Evolutionary conservation across 441 rosid genomes (phyloP).

Genomic region (Raphanus hybrid): DNA sequence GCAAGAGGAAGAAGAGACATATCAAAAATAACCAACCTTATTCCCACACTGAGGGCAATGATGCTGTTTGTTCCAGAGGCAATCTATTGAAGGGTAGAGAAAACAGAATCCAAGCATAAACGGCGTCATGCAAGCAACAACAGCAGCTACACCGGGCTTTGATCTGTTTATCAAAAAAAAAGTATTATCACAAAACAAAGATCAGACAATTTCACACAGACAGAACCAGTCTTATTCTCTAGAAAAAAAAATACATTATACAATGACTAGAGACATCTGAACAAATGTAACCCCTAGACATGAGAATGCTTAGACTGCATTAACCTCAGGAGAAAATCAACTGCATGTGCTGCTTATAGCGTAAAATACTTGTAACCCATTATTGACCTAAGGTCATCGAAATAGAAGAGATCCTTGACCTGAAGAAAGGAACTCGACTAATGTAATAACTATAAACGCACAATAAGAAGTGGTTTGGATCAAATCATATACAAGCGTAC

Average conservation of each 20-base stretch:
- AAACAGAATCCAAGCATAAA: slow-evolving; percentile 63
- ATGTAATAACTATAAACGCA: too few relatives aligned
- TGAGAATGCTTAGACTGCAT: neutral
- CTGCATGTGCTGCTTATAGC: neutral
- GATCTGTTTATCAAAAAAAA: slow-evolving; percentile 32
- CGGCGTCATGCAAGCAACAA: slow-evolving; percentile 47
- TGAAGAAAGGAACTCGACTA: too few relatives aligned
- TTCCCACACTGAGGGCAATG: slow-evolving; percentile 78
- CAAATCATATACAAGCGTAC: too few relatives aligned
- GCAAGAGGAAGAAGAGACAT: neutral
- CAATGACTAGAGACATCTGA: neutral
- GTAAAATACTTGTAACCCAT: neutral
- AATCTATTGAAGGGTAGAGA: slow-evolving; percentile 92
- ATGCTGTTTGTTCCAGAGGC: slow-evolving; percentile 98
- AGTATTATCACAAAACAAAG: neutral
- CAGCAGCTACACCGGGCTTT: slow-evolving; percentile 46
- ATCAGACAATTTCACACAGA: neutral
- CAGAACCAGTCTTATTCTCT: neutral
- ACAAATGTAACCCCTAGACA: neutral
- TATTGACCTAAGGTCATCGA: neutral
- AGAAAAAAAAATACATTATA: neutral
- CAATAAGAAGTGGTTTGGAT: too few relatives aligned
- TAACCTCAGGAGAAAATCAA: neutral
- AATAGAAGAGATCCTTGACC: neutral
- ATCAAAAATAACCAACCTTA: slow-evolving; percentile 28